A percentile compares a stretch with the other conserved stretches of the same genome.
These are phyloP conservation scores for Umbelopsis sp. DNA, from an alignment of 192 early-diverging fungal species.

Conservation along the genomic window DNA sequence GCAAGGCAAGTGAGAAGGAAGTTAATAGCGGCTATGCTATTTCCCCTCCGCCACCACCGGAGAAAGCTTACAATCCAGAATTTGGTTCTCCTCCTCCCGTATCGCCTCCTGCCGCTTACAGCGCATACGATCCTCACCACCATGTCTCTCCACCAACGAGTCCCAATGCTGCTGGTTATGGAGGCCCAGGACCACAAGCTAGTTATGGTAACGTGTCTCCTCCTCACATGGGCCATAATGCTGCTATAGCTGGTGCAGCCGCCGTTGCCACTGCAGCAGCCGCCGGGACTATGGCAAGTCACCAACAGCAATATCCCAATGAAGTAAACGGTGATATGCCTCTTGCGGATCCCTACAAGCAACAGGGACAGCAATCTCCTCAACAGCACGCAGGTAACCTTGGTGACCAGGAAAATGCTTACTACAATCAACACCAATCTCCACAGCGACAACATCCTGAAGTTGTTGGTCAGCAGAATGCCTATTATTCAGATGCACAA, in stretches of 20 bases:
- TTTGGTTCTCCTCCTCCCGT: constrained; percentile 13
- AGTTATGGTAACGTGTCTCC: background rate
- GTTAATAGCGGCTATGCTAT: constrained; percentile 10
- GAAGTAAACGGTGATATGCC: constrained; percentile 15
- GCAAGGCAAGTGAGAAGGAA: background rate
- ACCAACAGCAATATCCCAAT: constrained; percentile 9
- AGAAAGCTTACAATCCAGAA: background rate
- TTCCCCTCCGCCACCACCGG: constrained; percentile 4
- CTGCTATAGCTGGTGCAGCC: constrained; percentile 1
- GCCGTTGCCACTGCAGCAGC: background rate
- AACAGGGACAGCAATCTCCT: background rate
- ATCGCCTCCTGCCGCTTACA: constrained; percentile 1
- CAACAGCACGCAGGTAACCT: background rate
- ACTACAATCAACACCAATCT: background rate
- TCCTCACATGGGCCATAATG: background rate
- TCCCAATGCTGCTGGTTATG: background rate
- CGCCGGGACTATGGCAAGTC: background rate
- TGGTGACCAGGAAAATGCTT: background rate
- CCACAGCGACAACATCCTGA: background rate
- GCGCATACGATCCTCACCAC: background rate
- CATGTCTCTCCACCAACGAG: background rate
- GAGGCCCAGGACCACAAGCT: background rate
- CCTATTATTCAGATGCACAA: background rate
- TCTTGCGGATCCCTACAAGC: background rate
- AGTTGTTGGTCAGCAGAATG: background rate